phyloP scores from a whole-genome alignment of 257 asterid genomes.

The Anisodus tanguticus region DNA sequence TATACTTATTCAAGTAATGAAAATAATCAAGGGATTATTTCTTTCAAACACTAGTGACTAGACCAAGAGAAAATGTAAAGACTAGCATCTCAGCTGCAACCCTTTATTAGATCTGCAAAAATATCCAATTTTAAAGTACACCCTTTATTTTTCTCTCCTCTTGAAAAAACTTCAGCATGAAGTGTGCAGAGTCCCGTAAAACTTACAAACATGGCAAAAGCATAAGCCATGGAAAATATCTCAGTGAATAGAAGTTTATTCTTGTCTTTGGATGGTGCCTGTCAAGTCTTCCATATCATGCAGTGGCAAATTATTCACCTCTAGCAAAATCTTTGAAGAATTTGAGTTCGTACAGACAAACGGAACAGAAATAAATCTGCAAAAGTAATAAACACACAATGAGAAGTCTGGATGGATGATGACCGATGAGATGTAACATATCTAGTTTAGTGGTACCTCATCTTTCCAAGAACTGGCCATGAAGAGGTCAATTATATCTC shows the following conservation, averaged over 20 bases:
- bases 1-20: too few relatives aligned
- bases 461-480: conserved; percentile 20
- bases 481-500: conserved; percentile 55
- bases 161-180: background rate
- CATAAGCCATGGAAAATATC: background rate
- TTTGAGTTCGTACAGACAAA: background rate
- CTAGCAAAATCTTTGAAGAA: background rate
- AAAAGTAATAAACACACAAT: background rate
- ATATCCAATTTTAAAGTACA: background rate
- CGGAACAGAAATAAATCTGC: background rate
- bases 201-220: background rate
- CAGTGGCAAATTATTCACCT: background rate
- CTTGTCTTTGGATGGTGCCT: background rate
- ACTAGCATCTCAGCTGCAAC: background rate
- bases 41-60: background rate
- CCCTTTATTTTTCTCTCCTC: background rate
- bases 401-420: background rate
- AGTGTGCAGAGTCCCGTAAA: background rate
- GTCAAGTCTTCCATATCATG: background rate
- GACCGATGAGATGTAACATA: background rate
- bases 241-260: background rate
- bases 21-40: too few relatives aligned
- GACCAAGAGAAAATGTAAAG: background rate
- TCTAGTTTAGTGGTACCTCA: conserved; percentile 36
- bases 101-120: background rate